These are phyloP conservation scores for Suhomyces kunorum DNA, from an alignment of 1,139 yeast species.

Conservation along the genomic window DNA sequence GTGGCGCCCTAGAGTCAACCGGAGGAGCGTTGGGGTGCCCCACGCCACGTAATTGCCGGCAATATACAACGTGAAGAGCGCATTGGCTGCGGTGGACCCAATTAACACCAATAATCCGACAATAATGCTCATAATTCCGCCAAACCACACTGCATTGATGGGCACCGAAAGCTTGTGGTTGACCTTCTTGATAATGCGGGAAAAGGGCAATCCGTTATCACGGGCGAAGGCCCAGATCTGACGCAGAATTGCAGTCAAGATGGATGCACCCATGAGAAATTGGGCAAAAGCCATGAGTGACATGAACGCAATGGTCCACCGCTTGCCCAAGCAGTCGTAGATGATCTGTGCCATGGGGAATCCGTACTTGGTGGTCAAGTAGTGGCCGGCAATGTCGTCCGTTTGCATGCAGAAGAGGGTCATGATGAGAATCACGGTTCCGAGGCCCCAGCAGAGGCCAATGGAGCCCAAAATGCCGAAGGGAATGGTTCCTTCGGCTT, in stretches of 20 bases:
- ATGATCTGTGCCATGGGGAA: slow-evolving; percentile 67
- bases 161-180: slow-evolving; percentile 57
- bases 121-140: slow-evolving; percentile 47
- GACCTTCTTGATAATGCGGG: slow-evolving; percentile 52
- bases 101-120: slow-evolving; percentile 61
- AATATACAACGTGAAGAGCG: slow-evolving; percentile 57
- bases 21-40: slow-evolving; percentile 56
- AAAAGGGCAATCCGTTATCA: slow-evolving; percentile 51
- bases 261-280: slow-evolving; percentile 65
- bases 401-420: slow-evolving; percentile 55
- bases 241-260: slow-evolving; percentile 51
- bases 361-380: slow-evolving; percentile 48
- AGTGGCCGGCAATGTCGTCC: slow-evolving; percentile 44
- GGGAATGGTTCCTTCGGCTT: slow-evolving; percentile 69
- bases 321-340: slow-evolving; percentile 63
- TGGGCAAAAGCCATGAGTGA: slow-evolving; percentile 59
- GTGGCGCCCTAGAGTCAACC: slow-evolving; percentile 47
- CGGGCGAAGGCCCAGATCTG: slow-evolving; percentile 56
- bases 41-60: slow-evolving; percentile 66
- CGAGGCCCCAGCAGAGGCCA: slow-evolving; percentile 59
- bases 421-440: slow-evolving; percentile 58
- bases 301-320: slow-evolving; percentile 71
- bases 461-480: slow-evolving; percentile 61
- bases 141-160: slow-evolving; percentile 58
- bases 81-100: slow-evolving; percentile 60